Conservation (phyloP, 768 basidiomycete species). For the Tricholoma matsutake region DNA sequence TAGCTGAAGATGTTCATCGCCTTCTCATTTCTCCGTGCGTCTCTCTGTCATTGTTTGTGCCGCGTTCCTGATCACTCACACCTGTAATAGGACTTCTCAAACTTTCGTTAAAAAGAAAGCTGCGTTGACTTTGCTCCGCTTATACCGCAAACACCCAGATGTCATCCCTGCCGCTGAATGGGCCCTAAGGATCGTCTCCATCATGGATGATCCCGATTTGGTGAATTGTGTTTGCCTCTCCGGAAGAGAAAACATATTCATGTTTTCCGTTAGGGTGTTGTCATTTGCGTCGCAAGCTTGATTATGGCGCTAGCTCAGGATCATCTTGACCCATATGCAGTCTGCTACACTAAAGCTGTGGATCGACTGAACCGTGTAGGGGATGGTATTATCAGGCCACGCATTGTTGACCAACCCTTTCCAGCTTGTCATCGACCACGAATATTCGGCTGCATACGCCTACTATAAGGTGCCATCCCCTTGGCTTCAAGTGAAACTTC, state of each 20-base stretch:
- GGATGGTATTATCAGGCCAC: slow-evolving; percentile 4
- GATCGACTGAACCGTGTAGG: slow-evolving; percentile 80
- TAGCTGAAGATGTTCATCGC: slow-evolving; percentile 91
- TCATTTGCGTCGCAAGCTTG: slow-evolving; percentile 88
- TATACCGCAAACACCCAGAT: slow-evolving; percentile 95
- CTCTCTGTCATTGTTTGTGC: not conserved
- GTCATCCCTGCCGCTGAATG: slow-evolving; percentile 93
- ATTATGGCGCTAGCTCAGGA: slow-evolving; percentile 95
- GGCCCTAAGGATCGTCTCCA: slow-evolving; percentile 90
- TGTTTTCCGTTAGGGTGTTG: slow-evolving; percentile 70
- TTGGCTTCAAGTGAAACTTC: slow-evolving; percentile 95
- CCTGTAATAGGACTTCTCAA: slow-evolving; percentile 72
- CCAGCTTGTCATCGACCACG: slow-evolving; percentile 87
- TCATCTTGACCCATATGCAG: slow-evolving; percentile 82
- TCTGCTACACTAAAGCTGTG: slow-evolving; percentile 94
- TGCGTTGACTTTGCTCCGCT: slow-evolving; percentile 84
- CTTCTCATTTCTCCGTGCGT: slow-evolving; percentile 90
- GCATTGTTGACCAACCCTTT: slow-evolving; percentile 3
- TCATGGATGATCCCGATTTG: slow-evolving; percentile 93
- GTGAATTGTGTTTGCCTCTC: slow-evolving; percentile 35
- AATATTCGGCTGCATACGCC: slow-evolving; percentile 85
- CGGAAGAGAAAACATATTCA: slow-evolving; percentile 4
- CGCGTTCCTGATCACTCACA: slow-evolving; percentile 7
- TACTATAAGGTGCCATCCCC: slow-evolving; percentile 98
- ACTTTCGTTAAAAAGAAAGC: slow-evolving; percentile 99